Evolutionary conservation across 495 filamentous ascomycete genomes (phyloP).

Genomic region (Hypoxylon fragiforme): DNA sequence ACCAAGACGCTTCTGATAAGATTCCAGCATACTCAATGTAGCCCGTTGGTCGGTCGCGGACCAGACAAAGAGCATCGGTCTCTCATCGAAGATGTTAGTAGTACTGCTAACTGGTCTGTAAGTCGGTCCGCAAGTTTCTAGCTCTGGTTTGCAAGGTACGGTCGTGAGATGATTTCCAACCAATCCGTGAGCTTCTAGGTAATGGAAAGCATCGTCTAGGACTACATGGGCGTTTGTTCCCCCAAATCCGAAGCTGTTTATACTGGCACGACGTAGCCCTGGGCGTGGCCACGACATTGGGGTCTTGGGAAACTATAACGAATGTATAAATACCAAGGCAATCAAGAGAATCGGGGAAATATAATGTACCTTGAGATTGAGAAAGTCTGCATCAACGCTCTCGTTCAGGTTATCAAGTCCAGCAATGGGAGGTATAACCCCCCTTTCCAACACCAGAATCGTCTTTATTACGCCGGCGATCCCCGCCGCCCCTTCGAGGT

Average conservation of each 20-base stretch:
- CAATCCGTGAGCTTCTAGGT: conserved; percentile 1
- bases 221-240: conserved; percentile 60
- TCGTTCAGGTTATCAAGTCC: conserved; percentile 53
- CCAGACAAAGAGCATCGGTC: conserved; percentile 15
- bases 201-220: conserved; percentile 46
- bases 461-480: conserved; percentile 56
- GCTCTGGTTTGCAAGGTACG: neutral
- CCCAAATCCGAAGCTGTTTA: conserved; percentile 63
- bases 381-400: conserved; percentile 29
- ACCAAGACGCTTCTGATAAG: neutral
- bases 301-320: conserved; percentile 5
- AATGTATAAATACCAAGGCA: too few species aligned
- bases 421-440: conserved; percentile 42
- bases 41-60: conserved; percentile 31
- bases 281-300: conserved; percentile 19
- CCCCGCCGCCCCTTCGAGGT: conserved; percentile 52
- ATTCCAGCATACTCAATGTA: conserved; percentile 1
- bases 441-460: conserved; percentile 51
- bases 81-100: neutral
- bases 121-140: neutral
- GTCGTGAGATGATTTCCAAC: conserved; percentile 14
- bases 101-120: neutral
- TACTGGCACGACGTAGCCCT: conserved; percentile 44
- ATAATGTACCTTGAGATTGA: conserved; percentile 7
- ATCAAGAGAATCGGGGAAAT: too few species aligned